Evolutionary conservation across 208 protist species (phyloP).

Genomic region (Leishmania mexicana): DNA sequence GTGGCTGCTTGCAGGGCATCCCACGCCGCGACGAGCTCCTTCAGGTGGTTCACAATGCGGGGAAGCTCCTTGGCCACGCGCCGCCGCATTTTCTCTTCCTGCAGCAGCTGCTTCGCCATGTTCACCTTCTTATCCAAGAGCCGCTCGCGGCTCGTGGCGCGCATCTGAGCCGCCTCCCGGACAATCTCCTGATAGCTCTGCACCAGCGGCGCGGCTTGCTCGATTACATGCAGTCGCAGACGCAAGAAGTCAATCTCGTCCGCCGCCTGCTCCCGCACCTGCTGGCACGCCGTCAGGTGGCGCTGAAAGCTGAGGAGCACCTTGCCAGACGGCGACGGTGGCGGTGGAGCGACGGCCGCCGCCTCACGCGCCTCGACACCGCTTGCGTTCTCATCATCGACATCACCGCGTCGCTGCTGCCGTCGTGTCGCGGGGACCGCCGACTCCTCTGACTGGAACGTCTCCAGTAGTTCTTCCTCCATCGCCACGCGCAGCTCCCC

Average conservation of each 20-base stretch:
- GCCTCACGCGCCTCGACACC: neutral
- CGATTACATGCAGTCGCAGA: slow-evolving; percentile 44
- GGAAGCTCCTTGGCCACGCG: slow-evolving; percentile 72
- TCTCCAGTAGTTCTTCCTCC: slow-evolving; percentile 35
- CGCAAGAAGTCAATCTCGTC: slow-evolving; percentile 34
- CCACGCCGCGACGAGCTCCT: slow-evolving; percentile 42
- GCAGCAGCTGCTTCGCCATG: slow-evolving; percentile 85
- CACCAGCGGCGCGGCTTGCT: slow-evolving; percentile 47
- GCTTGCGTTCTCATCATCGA: neutral
- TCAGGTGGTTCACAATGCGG: slow-evolving; percentile 51
- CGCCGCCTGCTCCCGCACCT: slow-evolving; percentile 32
- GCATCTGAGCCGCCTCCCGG: slow-evolving; percentile 46
- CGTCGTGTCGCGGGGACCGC: neutral
- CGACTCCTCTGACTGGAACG: slow-evolving; percentile 1
- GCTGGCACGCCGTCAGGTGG: slow-evolving; percentile 34
- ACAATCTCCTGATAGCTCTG: slow-evolving; percentile 42
- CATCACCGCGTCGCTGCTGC: neutral
- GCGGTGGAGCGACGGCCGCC: neutral
- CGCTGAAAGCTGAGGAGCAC: slow-evolving; percentile 32
- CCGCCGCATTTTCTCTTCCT: slow-evolving; percentile 68
- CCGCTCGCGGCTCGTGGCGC: slow-evolving; percentile 62
- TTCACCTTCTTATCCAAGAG: slow-evolving; percentile 81
- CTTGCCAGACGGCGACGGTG: slow-evolving; percentile 1
- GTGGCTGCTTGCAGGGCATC: slow-evolving; percentile 37
- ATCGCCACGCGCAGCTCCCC: slow-evolving; percentile 36